These are phyloP conservation scores for Carex sylvatica DNA, from an alignment of 202 grass and related monocot genomes.

Conservation along the genomic window DNA sequence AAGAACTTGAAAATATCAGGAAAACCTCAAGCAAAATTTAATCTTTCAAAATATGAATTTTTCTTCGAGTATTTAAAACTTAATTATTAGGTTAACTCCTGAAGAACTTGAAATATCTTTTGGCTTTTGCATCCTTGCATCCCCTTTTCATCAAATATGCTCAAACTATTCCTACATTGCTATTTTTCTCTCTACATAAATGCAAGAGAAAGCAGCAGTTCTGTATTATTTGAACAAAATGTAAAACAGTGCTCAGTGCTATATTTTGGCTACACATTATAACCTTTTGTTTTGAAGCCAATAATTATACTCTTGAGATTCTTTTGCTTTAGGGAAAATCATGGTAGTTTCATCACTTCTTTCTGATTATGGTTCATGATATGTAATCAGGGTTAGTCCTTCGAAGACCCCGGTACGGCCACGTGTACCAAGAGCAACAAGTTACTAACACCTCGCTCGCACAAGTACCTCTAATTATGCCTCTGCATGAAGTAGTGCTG, in stretches of 20 bases:
- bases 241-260: background rate
- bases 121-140: background rate
- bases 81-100: background rate
- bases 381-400: slow-evolving; percentile 88
- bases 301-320: background rate
- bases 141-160: background rate
- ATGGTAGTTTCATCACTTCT: background rate
- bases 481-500: slow-evolving; percentile 35
- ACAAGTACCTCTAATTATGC: slow-evolving; percentile 21
- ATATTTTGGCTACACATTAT: background rate
- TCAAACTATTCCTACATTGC: background rate
- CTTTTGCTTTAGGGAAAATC: background rate
- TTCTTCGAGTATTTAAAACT: slow-evolving; percentile 1
- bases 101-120: background rate
- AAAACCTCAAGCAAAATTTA: background rate
- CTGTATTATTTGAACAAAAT: background rate
- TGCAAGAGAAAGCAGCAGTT: background rate
- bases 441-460: slow-evolving; percentile 41
- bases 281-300: background rate
- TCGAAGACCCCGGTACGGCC: slow-evolving; percentile 92
- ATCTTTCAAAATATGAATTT: background rate
- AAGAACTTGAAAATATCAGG: background rate
- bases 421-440: slow-evolving; percentile 37
- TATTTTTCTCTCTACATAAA: background rate
- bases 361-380: slow-evolving; percentile 26